Conservation (phyloP, 345 rosid genomes). For the Balakata baccata region DNA sequence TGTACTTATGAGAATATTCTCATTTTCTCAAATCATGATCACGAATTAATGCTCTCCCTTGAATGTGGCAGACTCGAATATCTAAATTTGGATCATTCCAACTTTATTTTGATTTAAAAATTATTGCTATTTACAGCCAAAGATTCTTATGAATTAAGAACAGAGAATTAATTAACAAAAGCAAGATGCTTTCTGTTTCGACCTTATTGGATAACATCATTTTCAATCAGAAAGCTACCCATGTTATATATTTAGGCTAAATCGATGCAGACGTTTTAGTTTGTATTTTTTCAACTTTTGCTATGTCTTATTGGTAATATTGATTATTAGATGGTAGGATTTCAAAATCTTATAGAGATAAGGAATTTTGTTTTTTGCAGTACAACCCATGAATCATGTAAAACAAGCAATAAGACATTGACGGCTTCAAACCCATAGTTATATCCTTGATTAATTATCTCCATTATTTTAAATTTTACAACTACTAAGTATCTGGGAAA, state of each 20-base stretch:
- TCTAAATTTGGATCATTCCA: background rate
- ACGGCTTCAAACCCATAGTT: too few relatives aligned
- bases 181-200: slow-evolving; percentile 19
- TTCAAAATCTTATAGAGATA: background rate
- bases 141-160: background rate
- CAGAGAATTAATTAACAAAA: background rate
- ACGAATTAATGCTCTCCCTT: background rate
- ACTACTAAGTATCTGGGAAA: too few relatives aligned
- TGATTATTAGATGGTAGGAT: slow-evolving; percentile 6
- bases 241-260: slow-evolving; percentile 10
- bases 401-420: slow-evolving; percentile 5
- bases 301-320: background rate
- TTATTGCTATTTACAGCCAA: slow-evolving; percentile 6
- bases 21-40: background rate
- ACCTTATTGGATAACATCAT: slow-evolving; percentile 10
- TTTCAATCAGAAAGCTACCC: slow-evolving; percentile 19
- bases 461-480: too few relatives aligned
- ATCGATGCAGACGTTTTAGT: slow-evolving; percentile 14
- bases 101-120: background rate
- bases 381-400: background rate
- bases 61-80: background rate
- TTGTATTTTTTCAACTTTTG: slow-evolving; percentile 5
- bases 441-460: too few relatives aligned
- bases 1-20: background rate
- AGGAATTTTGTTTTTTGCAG: background rate